Evolutionary conservation across 768 basidiomycete genomes (phyloP), one percentile per base, ranked within the genome.

Genomic region (Clavulina sp.): DNA sequence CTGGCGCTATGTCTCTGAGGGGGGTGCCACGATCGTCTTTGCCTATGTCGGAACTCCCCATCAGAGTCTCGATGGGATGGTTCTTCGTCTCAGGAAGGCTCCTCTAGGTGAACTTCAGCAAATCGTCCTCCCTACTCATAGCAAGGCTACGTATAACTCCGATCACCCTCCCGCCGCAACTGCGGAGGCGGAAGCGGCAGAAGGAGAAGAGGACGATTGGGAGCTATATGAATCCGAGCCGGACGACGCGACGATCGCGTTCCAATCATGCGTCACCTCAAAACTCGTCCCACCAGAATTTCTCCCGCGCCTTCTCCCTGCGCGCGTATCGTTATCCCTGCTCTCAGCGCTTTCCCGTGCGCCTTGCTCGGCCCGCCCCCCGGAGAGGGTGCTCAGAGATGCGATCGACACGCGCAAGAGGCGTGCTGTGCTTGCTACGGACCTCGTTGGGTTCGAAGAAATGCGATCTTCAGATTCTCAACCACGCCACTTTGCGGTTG

Each of bases 361-460:
- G 18, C 73, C 71, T 5, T 69, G 84, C 43, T 52, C 52, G 2
- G 60, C 65, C 28, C 72, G 92, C 18, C 82, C 88, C 3, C 51
- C 60, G 13, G 68, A 69, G 41, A 72, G 91, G 57, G 69, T 70
- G 51, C 62, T 56, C 30, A 72, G 65, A 54, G 82, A 80, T 60
- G 63, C 60, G 40, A 75, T 91, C 34, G 84, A 91, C 60, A 56
- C 70, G 19, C 59, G 58, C 3, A 68, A 69, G 43, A 65, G 54
- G 40, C 78, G 74, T 51, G 88, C 73, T 5, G 70, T 86, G 5
- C 66, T 95, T 38, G 86, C 85, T 18, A 81, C 84, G 5, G 81
- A 96, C 65, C 73, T 91, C 32, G 72, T 91, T 6, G 76, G 80
- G 73, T 95, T 3, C 93, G 96, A 68, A 87, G 96, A 64, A 97